Evolutionary conservation across 805 yeast genomes (phyloP).

Genomic region (Lipomyces orientalis): DNA sequence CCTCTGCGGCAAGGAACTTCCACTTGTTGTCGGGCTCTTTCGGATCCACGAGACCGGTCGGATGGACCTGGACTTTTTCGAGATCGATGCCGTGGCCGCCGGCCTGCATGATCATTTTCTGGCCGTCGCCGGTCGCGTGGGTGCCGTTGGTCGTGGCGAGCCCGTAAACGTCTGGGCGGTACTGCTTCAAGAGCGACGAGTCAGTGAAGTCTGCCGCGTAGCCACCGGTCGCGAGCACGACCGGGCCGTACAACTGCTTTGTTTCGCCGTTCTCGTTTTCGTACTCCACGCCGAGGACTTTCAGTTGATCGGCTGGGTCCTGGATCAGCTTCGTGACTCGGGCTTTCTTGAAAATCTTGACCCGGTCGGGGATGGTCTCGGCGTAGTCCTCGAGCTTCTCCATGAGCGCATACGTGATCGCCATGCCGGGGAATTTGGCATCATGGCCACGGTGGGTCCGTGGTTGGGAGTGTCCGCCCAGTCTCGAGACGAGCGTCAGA

Average conservation of each 20-base stretch:
- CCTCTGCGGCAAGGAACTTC: conserved; percentile 68
- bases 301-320: conserved; percentile 43
- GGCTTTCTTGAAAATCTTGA: conserved; percentile 49
- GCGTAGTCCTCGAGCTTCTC: conserved; percentile 56
- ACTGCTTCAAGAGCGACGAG: conserved; percentile 58
- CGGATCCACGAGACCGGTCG: conserved; percentile 67
- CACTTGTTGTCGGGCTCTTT: conserved; percentile 56
- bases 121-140: conserved; percentile 70
- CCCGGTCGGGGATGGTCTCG: conserved; percentile 53
- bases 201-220: conserved; percentile 66
- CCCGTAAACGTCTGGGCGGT: conserved; percentile 62
- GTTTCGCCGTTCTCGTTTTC: conserved; percentile 43
- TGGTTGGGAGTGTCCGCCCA: conserved; percentile 82
- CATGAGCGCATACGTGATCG: conserved; percentile 61
- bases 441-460: conserved; percentile 83
- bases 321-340: conserved; percentile 53
- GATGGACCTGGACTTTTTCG: conserved; percentile 72
- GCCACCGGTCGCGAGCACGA: conserved; percentile 68
- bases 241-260: conserved; percentile 56
- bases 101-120: conserved; percentile 54
- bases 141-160: conserved; percentile 66
- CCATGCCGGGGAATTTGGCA: conserved; percentile 68
- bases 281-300: conserved; percentile 54
- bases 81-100: conserved; percentile 64
- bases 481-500: conserved; percentile 68